Base-by-base conservation (phyloP, 1,139 yeast species). In the Pichia sp. region DNA sequence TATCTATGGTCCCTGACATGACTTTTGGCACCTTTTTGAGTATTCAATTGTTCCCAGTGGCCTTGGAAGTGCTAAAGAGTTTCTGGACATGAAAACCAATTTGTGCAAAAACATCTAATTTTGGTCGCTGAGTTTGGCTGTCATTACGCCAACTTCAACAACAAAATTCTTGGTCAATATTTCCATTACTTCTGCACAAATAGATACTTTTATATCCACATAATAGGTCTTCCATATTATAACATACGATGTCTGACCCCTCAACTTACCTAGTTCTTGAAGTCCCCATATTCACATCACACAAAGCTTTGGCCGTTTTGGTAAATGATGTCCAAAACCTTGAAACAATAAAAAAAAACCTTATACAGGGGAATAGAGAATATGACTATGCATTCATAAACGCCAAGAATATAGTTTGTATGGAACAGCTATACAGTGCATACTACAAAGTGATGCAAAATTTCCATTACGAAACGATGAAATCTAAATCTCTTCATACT, bases 401-500 rank as follows among this genome's bases (percentile, higher is more conserved):
- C 56, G 77, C 82, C 0, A 64, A 64, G 6, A 70, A 75, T n/a
- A 61, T 78, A 1, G 61, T 75, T 7, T 75, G 81, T 0, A 49
- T 70, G 4, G 84, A 80, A 55, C 86, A 81, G 56, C 53, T 82
- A 7, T 64, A 72, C 47, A 71, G 80, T 31, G 81, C 84, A 1
- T 62, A 77, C 1, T 79, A 79, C 61, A 72, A 82, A 55, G 77
- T 81, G 4, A 61, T 82, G 7, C 61, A 75, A 29, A 85, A 81
- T 59, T 57, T 64, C 8, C 64, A 67, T 0, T 70, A 71, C 40
- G 76, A 73, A 30, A 70, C 64, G 50, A 66, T 75, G 64, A 71
- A 82, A 57, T 77, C 86, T 1, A 76, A 72, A 61, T 72, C 75
- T 2, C 54, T 81, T 5, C 81, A 81, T 57, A 77, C 85, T 1